Percentiles rank a stretch among this genome's conserved stretches.
Conservation (phyloP, 2,329 filamentous ascomycete genomes). For the Cercospora berteroae region DNA sequence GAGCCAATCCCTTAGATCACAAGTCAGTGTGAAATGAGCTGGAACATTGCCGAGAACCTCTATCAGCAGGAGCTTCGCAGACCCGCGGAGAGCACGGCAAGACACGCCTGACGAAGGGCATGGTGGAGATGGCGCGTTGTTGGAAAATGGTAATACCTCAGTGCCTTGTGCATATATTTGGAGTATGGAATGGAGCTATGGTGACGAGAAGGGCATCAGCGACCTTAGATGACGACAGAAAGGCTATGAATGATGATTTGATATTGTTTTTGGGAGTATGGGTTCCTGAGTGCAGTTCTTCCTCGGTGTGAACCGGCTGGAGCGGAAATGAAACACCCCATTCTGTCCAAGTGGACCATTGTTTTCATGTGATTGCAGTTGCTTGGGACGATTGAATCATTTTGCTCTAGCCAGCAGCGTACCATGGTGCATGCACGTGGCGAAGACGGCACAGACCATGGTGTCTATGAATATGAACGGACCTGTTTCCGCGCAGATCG, state of each 20-base stretch:
- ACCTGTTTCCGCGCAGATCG: slow-evolving; percentile 2
- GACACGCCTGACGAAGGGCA: not conserved
- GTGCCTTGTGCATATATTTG: not conserved
- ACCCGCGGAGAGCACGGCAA: not conserved
- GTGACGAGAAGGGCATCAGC: not conserved
- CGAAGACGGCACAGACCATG: not conserved
- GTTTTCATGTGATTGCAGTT: not conserved
- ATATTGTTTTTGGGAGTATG: not conserved
- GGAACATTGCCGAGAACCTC: not conserved
- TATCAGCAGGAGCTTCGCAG: not conserved
- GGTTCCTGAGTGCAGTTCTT: not conserved
- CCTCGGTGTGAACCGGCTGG: not conserved
- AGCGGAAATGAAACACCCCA: not conserved
- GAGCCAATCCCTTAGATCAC: slow-evolving; percentile 45
- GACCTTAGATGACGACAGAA: not conserved
- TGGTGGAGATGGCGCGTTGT: not conserved
- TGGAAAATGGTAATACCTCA: not conserved
- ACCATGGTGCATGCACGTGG: not conserved
- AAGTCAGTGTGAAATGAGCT: not conserved
- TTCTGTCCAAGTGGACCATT: not conserved
- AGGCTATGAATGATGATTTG: not conserved
- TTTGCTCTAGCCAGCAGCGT: not conserved
- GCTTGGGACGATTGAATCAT: not conserved
- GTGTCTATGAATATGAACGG: not conserved
- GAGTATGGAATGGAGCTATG: not conserved